A percentile compares a stretch with the other conserved stretches of the same genome.
These are phyloP conservation scores for Eleusine indica DNA, from an alignment of 176 grass and related monocot species.

Conservation along the genomic window DNA sequence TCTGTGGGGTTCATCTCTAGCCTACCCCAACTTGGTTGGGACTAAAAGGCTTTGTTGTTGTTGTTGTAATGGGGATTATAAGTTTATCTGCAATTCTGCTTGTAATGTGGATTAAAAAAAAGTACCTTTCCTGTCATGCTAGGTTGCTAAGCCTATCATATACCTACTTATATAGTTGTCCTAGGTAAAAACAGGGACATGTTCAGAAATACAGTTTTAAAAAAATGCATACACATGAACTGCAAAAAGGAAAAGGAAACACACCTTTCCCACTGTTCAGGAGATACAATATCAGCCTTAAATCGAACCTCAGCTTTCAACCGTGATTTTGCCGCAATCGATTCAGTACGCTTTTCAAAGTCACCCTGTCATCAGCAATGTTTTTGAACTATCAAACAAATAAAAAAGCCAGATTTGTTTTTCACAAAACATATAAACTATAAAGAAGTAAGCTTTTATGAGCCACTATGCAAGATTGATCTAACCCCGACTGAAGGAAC, in stretches of 20 bases:
- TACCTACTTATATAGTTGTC: conserved; percentile 19
- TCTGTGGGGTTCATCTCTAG: too few relatives aligned
- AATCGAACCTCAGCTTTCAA: conserved; percentile 83
- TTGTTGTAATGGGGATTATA: neutral
- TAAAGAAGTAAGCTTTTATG: conserved; percentile 18
- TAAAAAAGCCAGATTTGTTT: neutral
- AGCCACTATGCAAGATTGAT: conserved; percentile 18
- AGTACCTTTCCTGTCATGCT: neutral
- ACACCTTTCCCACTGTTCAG: conserved; percentile 98
- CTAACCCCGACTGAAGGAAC: conserved; percentile 77
- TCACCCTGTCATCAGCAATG: conserved; percentile 68
- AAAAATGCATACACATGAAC: conserved; percentile 12
- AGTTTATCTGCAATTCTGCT: neutral
- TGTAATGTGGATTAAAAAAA: neutral
- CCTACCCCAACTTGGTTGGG: too few relatives aligned
- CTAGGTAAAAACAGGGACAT: conserved; percentile 23
- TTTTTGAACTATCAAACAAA: conserved; percentile 26
- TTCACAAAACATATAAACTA: conserved; percentile 11
- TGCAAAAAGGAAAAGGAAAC: conserved; percentile 41
- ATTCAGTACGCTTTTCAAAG: conserved; percentile 80
- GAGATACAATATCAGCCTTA: conserved; percentile 91
- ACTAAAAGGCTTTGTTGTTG: too few relatives aligned
- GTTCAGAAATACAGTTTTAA: conserved; percentile 16
- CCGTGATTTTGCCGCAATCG: conserved; percentile 72
- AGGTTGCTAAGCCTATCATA: neutral